phyloP scores from a whole-genome alignment of 129 eudicot genomes.

The Lonicera japonica region DNA sequence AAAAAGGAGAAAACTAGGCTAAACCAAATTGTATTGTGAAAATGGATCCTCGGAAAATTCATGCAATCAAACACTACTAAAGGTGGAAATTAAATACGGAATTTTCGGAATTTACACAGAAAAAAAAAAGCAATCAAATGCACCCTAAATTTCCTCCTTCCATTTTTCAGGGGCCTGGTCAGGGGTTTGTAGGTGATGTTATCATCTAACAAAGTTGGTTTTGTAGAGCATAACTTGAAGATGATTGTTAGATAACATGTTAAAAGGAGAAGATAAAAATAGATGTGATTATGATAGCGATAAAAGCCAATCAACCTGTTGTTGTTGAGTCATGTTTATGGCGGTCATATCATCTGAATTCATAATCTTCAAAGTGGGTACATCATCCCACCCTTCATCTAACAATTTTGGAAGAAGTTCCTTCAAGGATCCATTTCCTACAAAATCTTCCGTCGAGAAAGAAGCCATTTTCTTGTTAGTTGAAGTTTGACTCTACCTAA shows the following conservation, averaged over 20 bases:
- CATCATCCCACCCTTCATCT: conserved; percentile 89
- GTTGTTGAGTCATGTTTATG: conserved; percentile 61
- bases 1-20: no score
- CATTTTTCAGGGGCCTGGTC: neutral
- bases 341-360: conserved; percentile 66
- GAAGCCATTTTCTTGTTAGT: conserved; percentile 48
- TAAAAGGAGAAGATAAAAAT: neutral
- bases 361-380: conserved; percentile 80
- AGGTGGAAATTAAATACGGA: no score
- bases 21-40: no score
- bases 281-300: neutral
- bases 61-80: no score
- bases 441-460: conserved; percentile 71
- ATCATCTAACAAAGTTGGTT: no score
- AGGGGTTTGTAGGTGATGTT: neutral
- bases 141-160: no score
- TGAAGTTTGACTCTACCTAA: neutral
- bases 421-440: conserved; percentile 59
- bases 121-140: no score
- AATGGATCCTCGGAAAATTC: no score
- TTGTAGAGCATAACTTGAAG: neutral
- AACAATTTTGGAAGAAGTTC: conserved; percentile 59
- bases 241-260: neutral
- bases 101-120: no score
- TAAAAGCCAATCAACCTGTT: conserved; percentile 34